These are phyloP conservation scores for Coemansia asiatica DNA, from an alignment of 192 early-diverging fungal genomes.

Conservation along the genomic window DNA sequence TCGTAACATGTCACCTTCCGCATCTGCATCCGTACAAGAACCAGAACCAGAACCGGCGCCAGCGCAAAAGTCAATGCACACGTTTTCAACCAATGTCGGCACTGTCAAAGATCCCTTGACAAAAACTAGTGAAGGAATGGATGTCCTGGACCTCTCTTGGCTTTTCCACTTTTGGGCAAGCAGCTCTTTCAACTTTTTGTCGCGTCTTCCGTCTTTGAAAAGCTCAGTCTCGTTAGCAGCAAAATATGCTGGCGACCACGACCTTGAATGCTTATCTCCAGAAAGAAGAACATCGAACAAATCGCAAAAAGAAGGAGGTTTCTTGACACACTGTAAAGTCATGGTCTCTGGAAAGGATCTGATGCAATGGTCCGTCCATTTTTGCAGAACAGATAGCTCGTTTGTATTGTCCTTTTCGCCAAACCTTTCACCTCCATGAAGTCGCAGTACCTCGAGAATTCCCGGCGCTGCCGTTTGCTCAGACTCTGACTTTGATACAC, in stretches of 20 bases:
- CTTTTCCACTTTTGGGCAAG: not conserved
- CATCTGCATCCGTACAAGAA: too few relatives aligned
- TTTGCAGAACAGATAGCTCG: slow-evolving; percentile 19
- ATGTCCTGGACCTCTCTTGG: not conserved
- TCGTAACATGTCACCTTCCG: not conserved
- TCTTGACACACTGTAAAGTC: not conserved
- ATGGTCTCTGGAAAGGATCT: not conserved
- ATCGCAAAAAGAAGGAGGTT: not conserved
- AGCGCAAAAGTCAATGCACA: slow-evolving; percentile 4
- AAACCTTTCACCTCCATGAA: slow-evolving; percentile 42
- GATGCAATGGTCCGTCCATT: slow-evolving; percentile 16
- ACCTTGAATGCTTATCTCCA: not conserved
- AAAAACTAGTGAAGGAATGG: not conserved
- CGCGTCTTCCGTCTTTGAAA: not conserved
- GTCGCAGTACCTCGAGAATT: slow-evolving; percentile 14
- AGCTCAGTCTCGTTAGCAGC: not conserved
- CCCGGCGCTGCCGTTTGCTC: not conserved
- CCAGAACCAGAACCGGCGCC: too few relatives aligned
- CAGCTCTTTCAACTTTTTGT: not conserved
- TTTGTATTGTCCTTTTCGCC: slow-evolving; percentile 44
- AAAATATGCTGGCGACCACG: not conserved
- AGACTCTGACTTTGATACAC: not conserved
- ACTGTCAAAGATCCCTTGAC: slow-evolving; percentile 2
- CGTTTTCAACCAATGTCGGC: not conserved
- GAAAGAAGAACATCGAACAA: not conserved